A percentile compares a stretch with the other conserved stretches of the same genome.
These are phyloP conservation scores for Fusarium annulatum DNA, from an alignment of 2,329 filamentous ascomycete species.

Conservation along the genomic window DNA sequence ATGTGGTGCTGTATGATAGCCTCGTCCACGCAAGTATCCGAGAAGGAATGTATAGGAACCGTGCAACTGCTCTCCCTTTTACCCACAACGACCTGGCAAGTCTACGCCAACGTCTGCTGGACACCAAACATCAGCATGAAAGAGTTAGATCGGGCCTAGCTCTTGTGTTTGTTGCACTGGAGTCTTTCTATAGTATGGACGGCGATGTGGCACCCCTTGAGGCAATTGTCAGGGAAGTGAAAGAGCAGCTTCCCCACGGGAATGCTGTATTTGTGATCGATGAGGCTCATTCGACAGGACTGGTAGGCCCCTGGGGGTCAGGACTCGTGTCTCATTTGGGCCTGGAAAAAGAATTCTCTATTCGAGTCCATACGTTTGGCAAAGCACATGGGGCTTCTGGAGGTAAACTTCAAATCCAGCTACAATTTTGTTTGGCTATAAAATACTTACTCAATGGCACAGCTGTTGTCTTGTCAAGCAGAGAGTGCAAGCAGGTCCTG, in stretches of 20 bases:
- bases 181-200: conserved; percentile 3
- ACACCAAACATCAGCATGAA: background rate
- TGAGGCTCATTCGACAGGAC: background rate
- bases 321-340: background rate
- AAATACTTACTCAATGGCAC: background rate
- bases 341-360: background rate
- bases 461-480: background rate
- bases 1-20: background rate
- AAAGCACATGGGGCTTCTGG: conserved; percentile 7
- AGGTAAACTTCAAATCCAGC: background rate
- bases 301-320: background rate
- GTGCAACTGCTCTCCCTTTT: background rate
- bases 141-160: background rate
- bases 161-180: background rate
- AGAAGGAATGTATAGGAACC: background rate
- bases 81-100: background rate
- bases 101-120: background rate
- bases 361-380: conserved; percentile 1
- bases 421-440: fast-evolving
- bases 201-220: background rate
- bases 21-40: background rate
- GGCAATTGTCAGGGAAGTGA: background rate
- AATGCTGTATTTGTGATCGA: background rate
- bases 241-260: background rate
- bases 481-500: background rate